Conservation (phyloP, 441 rosid genomes). For the Theobroma grandiflorum region DNA sequence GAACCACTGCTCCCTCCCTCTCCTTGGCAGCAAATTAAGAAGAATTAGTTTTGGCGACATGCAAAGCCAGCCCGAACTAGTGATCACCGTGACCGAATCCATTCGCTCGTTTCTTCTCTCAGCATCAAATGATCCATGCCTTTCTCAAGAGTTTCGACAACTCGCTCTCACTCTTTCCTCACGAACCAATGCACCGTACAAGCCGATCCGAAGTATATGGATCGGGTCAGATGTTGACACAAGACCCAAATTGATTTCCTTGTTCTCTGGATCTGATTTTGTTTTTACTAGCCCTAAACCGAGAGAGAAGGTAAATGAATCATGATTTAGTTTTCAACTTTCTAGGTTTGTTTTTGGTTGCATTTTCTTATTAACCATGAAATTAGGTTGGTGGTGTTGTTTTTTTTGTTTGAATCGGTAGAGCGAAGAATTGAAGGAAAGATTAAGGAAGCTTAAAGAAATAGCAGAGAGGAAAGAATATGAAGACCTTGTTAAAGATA, state of each 20-base stretch:
- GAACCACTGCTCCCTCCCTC: not conserved
- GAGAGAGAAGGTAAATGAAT: conserved; percentile 68
- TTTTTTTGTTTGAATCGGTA: conserved; percentile 29
- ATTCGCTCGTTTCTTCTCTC: conserved; percentile 62
- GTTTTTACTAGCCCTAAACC: conserved; percentile 76
- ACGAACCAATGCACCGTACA: conserved; percentile 50
- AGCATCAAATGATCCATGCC: conserved; percentile 53
- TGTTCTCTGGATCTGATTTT: conserved; percentile 67
- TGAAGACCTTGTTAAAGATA: conserved; percentile 87
- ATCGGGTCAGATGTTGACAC: conserved; percentile 45
- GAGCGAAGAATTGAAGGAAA: conserved; percentile 82
- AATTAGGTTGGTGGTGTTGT: not conserved
- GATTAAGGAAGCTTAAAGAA: conserved; percentile 75
- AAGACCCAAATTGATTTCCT: conserved; percentile 55
- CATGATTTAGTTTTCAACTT: not conserved
- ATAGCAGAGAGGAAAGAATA: conserved; percentile 84
- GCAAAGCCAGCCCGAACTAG: conserved; percentile 46
- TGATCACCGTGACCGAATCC: conserved; percentile 55
- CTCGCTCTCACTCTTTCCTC: conserved; percentile 63
- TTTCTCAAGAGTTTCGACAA: conserved; percentile 56
- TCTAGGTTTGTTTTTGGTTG: not conserved
- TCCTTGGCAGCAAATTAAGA: not conserved
- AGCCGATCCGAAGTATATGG: conserved; percentile 73
- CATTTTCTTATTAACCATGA: not conserved
- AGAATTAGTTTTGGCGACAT: conserved; percentile 50